phyloP scores from a whole-genome alignment of 140 eudicot genomes.

The Flaveria floridana region DNA sequence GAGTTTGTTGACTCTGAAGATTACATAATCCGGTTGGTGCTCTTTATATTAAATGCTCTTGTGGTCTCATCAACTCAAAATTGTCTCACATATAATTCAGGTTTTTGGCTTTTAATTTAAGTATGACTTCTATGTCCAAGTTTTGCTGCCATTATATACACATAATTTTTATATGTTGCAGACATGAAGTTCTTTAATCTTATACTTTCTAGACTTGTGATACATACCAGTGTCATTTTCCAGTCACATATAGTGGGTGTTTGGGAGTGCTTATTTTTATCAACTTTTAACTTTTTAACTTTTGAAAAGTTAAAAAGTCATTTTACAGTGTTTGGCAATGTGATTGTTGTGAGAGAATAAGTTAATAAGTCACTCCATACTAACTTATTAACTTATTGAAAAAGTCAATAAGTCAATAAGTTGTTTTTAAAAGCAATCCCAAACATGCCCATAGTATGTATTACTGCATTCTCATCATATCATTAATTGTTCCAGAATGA shows the following conservation, averaged over 20 bases:
- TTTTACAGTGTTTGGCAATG: too few relatives aligned
- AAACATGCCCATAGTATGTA: not conserved
- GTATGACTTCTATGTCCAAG: not conserved
- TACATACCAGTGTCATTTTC: not conserved
- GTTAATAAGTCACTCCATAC: too few relatives aligned
- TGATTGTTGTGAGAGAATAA: too few relatives aligned
- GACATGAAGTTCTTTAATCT: constrained; percentile 10
- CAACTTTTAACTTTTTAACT: too few relatives aligned
- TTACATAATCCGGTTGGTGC: constrained; percentile 76
- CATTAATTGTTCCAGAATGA: constrained; percentile 49
- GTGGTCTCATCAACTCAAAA: constrained; percentile 13
- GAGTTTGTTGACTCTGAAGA: constrained; percentile 82
- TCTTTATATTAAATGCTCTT: constrained; percentile 20
- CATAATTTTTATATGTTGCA: not conserved
- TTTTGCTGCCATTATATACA: not conserved
- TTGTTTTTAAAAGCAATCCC: too few relatives aligned
- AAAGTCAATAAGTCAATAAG: too few relatives aligned
- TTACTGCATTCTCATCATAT: constrained; percentile 9
- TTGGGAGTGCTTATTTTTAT: too few relatives aligned
- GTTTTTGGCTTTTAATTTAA: not conserved
- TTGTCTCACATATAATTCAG: not conserved
- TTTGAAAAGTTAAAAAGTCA: too few relatives aligned
- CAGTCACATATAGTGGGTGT: not conserved
- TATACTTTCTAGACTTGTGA: constrained; percentile 14
- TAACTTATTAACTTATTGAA: too few relatives aligned